Evolutionary conservation across 176 grass and related monocot species (phyloP), one percentile per base, ranked within the genome.

Genomic region (Paspalum notatum): DNA sequence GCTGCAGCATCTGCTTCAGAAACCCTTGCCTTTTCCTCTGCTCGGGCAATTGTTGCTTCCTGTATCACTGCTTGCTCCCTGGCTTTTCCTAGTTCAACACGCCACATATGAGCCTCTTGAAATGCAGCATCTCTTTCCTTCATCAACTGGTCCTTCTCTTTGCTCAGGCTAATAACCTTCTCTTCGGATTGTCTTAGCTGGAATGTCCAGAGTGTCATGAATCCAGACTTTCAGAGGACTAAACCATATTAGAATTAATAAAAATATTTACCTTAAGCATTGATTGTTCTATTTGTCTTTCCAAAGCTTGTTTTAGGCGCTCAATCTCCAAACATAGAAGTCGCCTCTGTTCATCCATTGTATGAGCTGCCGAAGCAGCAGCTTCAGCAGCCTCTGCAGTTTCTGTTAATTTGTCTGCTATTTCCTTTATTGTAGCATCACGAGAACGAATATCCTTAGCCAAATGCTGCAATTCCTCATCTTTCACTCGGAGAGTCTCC

Each of bases 401-500:
- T 76, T 96, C 92, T 72, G 93, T 92, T 78, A 99, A 73, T 79
- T 91, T 99, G 27, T 99, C 90, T 66, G 92, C 91, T 59, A 96
- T 90, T 78, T 93, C 97, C 80, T 85, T 93, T 58, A 99, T 99
- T 7, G 91, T 91, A 80, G 88, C 75, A 75, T 99, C 93, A 55
- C 97, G 90, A 71, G 92, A 82, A 59, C 87, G 88, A 22, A 99
- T 75, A 66, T 93, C 93, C 82, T 95, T 99, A 57, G 97, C 93
- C 85, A 99, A 81, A 79, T 93, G 89, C 54, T 92, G 87, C 80
- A 99, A 79, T 62, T 95, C 97, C 80, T 99, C 97, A 76, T 99
- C 93, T 92, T 99, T 99, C 66, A 99, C 97, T 90, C 80, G 83
- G 74, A 99, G 68, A 70, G 97, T 99, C 57, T 95, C 97, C 97